Evolutionary conservation across 495 filamentous ascomycete genomes (phyloP).

Genomic region (Penicillium mononematosum): DNA sequence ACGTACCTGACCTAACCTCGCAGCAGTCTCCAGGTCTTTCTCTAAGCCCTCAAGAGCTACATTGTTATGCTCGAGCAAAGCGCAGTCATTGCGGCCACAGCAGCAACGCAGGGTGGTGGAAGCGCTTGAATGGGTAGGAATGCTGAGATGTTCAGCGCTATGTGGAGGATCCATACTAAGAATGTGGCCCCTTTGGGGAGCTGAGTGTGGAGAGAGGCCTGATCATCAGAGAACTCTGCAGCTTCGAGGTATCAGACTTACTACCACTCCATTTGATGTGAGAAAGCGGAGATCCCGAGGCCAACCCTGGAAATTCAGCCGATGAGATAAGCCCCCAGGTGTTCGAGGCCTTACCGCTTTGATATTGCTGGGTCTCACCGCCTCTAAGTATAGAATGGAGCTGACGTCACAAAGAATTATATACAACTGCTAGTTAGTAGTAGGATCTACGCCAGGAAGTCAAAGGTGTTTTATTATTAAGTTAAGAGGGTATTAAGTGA

Average conservation of each 20-base stretch:
- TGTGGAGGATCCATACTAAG: conserved; percentile 35
- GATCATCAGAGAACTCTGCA: conserved; percentile 16
- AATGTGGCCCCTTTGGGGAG: conserved; percentile 28
- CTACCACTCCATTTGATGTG: not conserved
- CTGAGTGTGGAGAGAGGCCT: conserved; percentile 4
- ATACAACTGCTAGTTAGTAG: not conserved
- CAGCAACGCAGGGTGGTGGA: conserved; percentile 61
- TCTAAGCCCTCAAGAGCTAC: conserved; percentile 77
- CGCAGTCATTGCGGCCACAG: conserved; percentile 78
- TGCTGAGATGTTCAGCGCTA: conserved; percentile 33
- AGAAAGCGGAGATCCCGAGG: conserved; percentile 8
- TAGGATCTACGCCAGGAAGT: not conserved
- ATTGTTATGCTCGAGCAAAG: conserved; percentile 75
- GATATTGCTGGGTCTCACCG: not conserved
- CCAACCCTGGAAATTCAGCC: not conserved
- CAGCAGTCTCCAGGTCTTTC: conserved; percentile 80
- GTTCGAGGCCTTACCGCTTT: not conserved
- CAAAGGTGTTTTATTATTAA: not conserved
- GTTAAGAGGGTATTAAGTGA: too few species aligned
- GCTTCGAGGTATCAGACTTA: conserved; percentile 14
- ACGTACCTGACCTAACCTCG: conserved; percentile 82
- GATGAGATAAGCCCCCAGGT: conserved; percentile 3
- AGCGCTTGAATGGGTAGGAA: conserved; percentile 39
- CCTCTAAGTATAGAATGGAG: not conserved
- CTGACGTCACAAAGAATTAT: not conserved